Evolutionary conservation across 2,329 filamentous ascomycete species (phyloP).

Genomic region (Chaetothyriales sp.): DNA sequence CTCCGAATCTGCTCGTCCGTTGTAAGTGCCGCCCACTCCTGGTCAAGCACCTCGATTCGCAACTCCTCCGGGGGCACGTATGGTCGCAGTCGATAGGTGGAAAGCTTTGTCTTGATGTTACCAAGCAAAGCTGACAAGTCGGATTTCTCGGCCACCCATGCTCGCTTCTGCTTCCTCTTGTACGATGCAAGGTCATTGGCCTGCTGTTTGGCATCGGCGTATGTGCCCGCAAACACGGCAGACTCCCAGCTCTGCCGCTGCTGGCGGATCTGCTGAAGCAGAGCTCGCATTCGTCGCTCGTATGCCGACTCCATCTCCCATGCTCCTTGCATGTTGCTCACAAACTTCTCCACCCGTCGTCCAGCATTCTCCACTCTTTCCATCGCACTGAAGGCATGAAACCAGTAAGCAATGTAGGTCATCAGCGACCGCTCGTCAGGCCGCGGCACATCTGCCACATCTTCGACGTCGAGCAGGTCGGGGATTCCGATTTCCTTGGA

Average conservation of each 20-base stretch:
- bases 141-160: conserved; percentile 96
- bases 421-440: conserved; percentile 93
- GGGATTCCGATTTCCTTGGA: conserved; percentile 94
- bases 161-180: conserved; percentile 77
- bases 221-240: conserved; percentile 77
- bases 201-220: conserved; percentile 80
- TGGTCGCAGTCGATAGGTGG: conserved; percentile 77
- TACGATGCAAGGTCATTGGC: conserved; percentile 68
- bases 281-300: conserved; percentile 73
- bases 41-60: conserved; percentile 65
- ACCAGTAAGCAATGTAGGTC: conserved; percentile 99
- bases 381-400: conserved; percentile 98
- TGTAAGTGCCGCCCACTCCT: conserved; percentile 65
- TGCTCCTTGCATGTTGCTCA: conserved; percentile 95
- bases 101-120: conserved; percentile 97
- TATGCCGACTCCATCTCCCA: conserved; percentile 99
- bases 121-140: conserved; percentile 83
- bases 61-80: conserved; percentile 82
- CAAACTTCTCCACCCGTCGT: conserved; percentile 90
- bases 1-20: conserved; percentile 75
- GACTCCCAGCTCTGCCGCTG: conserved; percentile 65
- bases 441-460: conserved; percentile 91
- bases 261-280: conserved; percentile 57
- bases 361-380: conserved; percentile 97
- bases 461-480: conserved; percentile 87